phyloP scores from a whole-genome alignment of 441 rosid genomes.

The Syzygium malaccense region DNA sequence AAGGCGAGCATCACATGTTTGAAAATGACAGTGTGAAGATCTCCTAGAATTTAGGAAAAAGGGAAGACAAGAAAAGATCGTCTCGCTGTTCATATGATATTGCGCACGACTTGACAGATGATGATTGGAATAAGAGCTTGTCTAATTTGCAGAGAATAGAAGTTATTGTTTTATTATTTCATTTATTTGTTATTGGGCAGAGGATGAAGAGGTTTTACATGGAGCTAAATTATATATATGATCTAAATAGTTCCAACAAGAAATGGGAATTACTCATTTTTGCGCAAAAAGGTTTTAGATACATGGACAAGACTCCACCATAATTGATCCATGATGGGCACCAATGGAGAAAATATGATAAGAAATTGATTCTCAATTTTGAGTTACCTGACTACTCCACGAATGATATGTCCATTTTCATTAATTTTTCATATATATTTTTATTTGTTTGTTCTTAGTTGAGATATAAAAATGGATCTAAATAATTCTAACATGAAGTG shows the following conservation, averaged over 20 bases:
- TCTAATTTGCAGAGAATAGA: no score
- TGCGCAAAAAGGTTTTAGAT: slow-evolving; percentile 34
- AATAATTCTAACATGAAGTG: no score
- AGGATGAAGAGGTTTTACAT: no score
- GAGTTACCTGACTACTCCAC: no score
- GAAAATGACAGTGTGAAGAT: neutral
- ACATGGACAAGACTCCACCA: slow-evolving; percentile 14
- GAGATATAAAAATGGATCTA: neutral
- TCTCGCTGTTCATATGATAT: neutral
- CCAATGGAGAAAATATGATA: slow-evolving; percentile 79
- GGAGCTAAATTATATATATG: no score
- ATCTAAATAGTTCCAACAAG: no score
- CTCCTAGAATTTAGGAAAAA: neutral
- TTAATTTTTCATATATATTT: no score
- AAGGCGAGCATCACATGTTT: neutral
- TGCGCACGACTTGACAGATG: neutral
- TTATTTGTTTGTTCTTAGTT: no score
- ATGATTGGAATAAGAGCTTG: no score
- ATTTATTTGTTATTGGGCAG: no score
- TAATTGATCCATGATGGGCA: slow-evolving; percentile 37
- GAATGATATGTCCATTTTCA: no score
- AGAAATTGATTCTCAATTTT: slow-evolving; percentile 36
- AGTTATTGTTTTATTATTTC: no score
- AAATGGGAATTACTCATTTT: neutral
- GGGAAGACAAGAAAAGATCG: neutral